Conservation (phyloP, 257 asterid genomes). For the Hygrophila difformis region DNA sequence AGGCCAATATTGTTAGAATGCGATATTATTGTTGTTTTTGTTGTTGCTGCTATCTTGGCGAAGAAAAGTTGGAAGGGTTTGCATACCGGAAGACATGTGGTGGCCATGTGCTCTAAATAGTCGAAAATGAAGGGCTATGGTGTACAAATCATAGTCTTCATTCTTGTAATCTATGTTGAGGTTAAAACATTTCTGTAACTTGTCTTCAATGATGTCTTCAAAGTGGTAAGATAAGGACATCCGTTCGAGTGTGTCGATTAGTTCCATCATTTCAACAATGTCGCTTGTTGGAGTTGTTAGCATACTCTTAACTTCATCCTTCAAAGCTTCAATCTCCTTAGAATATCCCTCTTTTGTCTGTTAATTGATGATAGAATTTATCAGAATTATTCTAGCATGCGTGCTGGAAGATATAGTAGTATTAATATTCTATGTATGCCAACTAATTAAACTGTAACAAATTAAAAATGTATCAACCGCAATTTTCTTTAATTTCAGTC, state of each 20-base stretch:
- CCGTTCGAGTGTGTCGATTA: slow-evolving; percentile 16
- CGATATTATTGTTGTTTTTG: no score
- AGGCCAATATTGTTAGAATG: no score
- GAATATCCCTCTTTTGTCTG: slow-evolving; percentile 4
- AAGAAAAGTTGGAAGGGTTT: no score
- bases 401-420: no score
- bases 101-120: not conserved
- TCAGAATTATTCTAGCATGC: no score
- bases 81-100: not conserved
- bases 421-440: no score
- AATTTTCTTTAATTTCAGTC: no score
- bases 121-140: not conserved
- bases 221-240: slow-evolving; percentile 19
- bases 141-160: not conserved
- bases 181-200: not conserved
- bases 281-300: not conserved
- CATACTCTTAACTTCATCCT: slow-evolving; percentile 10
- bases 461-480: no score
- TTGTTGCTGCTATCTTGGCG: no score
- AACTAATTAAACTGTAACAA: no score
- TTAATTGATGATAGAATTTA: no score
- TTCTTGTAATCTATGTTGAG: not conserved
- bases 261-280: slow-evolving; percentile 5
- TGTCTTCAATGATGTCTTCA: slow-evolving; percentile 7
- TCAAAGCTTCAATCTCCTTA: slow-evolving; percentile 1